phyloP scores from a whole-genome alignment of 208 protist species.

The Trypanosoma lewisi region DNA sequence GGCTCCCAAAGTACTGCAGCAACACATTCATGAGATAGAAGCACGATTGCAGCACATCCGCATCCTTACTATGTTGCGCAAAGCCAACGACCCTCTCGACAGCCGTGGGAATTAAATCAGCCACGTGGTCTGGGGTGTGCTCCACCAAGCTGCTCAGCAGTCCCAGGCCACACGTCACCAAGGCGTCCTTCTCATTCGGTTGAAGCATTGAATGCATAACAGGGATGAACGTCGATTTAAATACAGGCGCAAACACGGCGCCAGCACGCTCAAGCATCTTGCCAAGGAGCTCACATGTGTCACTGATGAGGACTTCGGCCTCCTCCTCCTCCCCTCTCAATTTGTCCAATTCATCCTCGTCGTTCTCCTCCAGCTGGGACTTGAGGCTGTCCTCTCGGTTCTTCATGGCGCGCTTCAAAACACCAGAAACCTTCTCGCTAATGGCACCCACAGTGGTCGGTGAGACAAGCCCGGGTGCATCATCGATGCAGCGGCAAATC shows the following conservation, averaged over 20 bases:
- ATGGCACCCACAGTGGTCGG: slow-evolving; percentile 45
- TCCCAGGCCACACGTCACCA: slow-evolving; percentile 48
- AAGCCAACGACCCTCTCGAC: slow-evolving; percentile 43
- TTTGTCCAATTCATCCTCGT: no score
- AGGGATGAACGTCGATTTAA: slow-evolving; percentile 57
- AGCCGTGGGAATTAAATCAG: slow-evolving; percentile 42
- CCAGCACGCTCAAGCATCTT: slow-evolving; percentile 59
- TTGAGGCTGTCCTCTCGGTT: slow-evolving; percentile 43
- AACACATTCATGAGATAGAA: slow-evolving; percentile 78
- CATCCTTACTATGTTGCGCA: slow-evolving; percentile 41
- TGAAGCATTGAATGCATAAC: slow-evolving; percentile 53
- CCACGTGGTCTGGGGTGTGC: slow-evolving; percentile 47
- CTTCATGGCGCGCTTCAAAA: slow-evolving; percentile 55
- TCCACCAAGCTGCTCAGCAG: slow-evolving; percentile 77
- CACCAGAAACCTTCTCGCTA: slow-evolving; percentile 62
- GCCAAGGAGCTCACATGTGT: slow-evolving; percentile 57
- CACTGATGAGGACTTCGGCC: slow-evolving; percentile 51
- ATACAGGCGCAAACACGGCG: slow-evolving; percentile 65
- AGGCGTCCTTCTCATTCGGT: slow-evolving; percentile 53
- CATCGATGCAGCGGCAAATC: slow-evolving; percentile 59
- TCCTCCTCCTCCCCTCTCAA: slow-evolving; percentile 73
- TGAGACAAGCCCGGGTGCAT: slow-evolving; percentile 53
- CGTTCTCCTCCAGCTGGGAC: slow-evolving; percentile 59
- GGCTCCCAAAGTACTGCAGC: slow-evolving; percentile 43
- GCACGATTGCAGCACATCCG: slow-evolving; percentile 54